phyloP scores from a whole-genome alignment of 306 rosid species.

The Rosa multiflora region DNA sequence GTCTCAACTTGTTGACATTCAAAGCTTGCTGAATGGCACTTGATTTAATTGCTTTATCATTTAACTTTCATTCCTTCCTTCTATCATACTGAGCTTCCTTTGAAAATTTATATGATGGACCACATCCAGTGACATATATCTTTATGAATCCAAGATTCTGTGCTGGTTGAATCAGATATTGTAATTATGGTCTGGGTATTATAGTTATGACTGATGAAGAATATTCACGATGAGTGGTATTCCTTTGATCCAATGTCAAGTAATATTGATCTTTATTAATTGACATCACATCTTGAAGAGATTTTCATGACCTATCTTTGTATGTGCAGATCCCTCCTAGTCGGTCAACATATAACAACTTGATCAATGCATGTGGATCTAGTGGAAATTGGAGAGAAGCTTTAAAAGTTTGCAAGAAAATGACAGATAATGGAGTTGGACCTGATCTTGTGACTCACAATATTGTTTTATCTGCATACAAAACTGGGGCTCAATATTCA shows the following conservation, averaged over 20 bases:
- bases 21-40: neutral
- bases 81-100: neutral
- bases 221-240: constrained; percentile 13
- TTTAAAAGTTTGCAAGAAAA: constrained; percentile 79
- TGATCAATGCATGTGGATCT: constrained; percentile 97
- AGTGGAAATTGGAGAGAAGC: constrained; percentile 98
- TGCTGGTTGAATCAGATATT: neutral
- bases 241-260: constrained; percentile 5
- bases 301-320: constrained; percentile 30
- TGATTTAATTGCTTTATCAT: neutral
- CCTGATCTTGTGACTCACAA: constrained; percentile 99
- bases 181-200: constrained; percentile 2
- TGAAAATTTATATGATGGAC: neutral
- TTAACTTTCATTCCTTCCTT: neutral
- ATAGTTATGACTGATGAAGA: neutral
- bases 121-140: neutral
- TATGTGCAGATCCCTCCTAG: constrained; percentile 79
- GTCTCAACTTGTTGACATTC: neutral
- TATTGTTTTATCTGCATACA: constrained; percentile 80
- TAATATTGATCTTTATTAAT: neutral
- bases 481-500: constrained; percentile 83
- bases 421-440: constrained; percentile 96
- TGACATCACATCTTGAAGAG: constrained; percentile 15
- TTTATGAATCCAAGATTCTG: neutral
- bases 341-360: constrained; percentile 85